Base-by-base conservation (phyloP, 768 basidiomycete species). In the Ramaria rubella region DNA sequence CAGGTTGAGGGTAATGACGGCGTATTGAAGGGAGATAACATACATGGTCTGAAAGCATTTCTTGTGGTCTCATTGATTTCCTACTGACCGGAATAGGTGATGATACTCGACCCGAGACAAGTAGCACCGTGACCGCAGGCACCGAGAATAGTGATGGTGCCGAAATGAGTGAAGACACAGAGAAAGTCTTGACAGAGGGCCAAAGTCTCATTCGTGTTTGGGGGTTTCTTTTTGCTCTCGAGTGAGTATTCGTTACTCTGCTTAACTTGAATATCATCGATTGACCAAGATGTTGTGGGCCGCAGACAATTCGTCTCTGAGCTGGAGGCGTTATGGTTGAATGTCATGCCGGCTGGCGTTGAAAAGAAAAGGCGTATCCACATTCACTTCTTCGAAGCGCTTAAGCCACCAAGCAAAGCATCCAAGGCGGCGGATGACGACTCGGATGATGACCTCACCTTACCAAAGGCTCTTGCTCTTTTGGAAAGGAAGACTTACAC, bases 301-400 rank as follows among this genome's bases (percentile, higher is more conserved):
- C 34, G 46, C 55, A 66, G 64, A 3, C 59, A 58, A 11, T 65
- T 68, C 46, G 59, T 62, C 26, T 43, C 58, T 11, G 62, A 66
- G 19, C 59, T 70, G 11, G 52, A 60, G 7, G n/a, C 57, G 63
- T 33, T 58, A 17, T 58, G 38, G 27, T 36, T 23, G 21, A 52
- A 63, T 59, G n/a, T 46, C 52, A 1, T 15, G 6, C 30, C 49
- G 2, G 4, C 58, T 23, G 34, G 57, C 46, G 24, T 38, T 56
- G 12, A 44, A 1, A 26, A 51, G 2, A 60, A 59, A n/a, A 54
- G 59, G n/a, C 42, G 58, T 3, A 38, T 65, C 14, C 64, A 68
- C 45, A 49, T 70, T 24, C 68, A 70, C 53, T 58, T 69, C 48
- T 65, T 67, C 50, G 68, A 70, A 49, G 55, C 30, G 7, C 53